phyloP scores from a whole-genome alignment of 331 rosid genomes.

The Pyrus hybrid region DNA sequence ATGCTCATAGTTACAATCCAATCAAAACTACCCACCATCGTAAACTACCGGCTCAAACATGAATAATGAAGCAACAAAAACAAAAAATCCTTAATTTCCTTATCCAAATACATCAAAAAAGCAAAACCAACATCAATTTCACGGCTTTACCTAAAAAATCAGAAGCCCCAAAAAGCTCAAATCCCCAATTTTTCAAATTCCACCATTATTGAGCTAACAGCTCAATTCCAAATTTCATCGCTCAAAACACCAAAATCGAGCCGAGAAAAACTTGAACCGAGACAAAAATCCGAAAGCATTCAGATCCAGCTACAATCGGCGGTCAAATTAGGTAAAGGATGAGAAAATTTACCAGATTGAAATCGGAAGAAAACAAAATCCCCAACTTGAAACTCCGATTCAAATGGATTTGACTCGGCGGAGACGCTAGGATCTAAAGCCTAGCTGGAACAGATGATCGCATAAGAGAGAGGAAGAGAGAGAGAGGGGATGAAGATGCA shows the following conservation, averaged over 20 bases:
- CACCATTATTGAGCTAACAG: not conserved
- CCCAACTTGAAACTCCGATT: slow-evolving; percentile 1
- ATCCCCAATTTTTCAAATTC: not conserved
- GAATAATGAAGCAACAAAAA: not conserved
- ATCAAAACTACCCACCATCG: not conserved
- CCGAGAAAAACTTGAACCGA: no score
- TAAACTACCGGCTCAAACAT: not conserved
- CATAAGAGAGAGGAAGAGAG: slow-evolving; percentile 12
- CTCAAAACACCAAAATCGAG: not conserved
- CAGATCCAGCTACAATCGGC: slow-evolving; percentile 21
- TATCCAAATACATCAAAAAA: not conserved
- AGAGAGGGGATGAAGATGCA: not conserved
- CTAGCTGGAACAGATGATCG: not conserved
- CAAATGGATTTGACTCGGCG: slow-evolving; percentile 1
- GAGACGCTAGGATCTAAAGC: not conserved
- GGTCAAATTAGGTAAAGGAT: not conserved
- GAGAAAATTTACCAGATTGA: slow-evolving; percentile 21
- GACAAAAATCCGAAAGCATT: not conserved
- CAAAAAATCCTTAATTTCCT: not conserved
- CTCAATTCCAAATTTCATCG: not conserved
- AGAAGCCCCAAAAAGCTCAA: not conserved
- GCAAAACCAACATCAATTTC: not conserved
- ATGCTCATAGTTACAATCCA: not conserved
- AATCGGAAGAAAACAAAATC: not conserved
- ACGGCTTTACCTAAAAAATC: not conserved